Base-by-base conservation (phyloP, 208 protist genomes). In the Leishmania arabica region DNA sequence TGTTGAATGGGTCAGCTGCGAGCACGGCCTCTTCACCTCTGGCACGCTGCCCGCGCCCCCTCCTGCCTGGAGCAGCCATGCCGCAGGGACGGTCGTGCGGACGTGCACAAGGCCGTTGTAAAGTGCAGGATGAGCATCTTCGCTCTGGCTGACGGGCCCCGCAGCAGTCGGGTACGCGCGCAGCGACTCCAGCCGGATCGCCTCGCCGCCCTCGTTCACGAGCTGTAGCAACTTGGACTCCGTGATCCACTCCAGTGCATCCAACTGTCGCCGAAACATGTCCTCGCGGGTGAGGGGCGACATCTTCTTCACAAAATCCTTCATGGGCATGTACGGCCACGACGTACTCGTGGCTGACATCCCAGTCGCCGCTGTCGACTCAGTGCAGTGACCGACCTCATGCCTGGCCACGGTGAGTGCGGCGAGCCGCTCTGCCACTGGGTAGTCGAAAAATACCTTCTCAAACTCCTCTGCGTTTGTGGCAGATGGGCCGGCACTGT, bases 271-370 rank as follows among this genome's bases (percentile, higher is more conserved):
- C 4, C 64, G 72, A 72, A 91, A 90, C 6, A 95, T 90, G 37
- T 84, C 82, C 75, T 95, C 90, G 9, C 89, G 81, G 31, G 85
- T 88, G 40, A 86, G 71, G n/a, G 82, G 65, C 27, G 92, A 88
- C 40, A 93, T 75, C 31, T 80, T 42, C n/a, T 87, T 75, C 34
- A 94, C 78, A 90, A 95, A 95, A 13, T 53, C 73, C n/a, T 86
- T 86, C 58, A 95, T 69, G 24, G 84, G 76, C 76, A 94, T 86
- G 74, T 58, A 81, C 62, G 5, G n/a, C 13, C 5, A 9, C 56
- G 24, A 49, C n/a, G 24, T 34, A 34, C 70, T 58, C 27, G 45
- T 72, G 47, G 54, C 37, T 49, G 31, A 31, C 56, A 17, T 66
- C n/a, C 40, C 37, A 45, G 56, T 62, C 76, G 21, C n/a, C 47